Conservation (phyloP, 768 basidiomycete species). For the Tephrocybe rancida region DNA sequence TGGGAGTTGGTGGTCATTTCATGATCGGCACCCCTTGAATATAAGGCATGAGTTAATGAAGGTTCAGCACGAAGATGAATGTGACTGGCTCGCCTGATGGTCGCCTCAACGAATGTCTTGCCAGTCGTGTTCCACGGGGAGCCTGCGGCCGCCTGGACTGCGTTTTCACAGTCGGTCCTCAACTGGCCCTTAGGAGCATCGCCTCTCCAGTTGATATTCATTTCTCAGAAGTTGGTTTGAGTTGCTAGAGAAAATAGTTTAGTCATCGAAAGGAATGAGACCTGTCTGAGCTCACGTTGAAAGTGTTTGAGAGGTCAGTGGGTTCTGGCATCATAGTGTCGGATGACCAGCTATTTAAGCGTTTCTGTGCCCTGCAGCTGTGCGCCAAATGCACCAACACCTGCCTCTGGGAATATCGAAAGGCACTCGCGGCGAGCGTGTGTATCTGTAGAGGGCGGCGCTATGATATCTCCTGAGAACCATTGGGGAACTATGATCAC, state of each 20-base stretch:
- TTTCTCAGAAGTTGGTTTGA: background rate
- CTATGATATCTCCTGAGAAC: background rate
- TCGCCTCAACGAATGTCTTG: background rate
- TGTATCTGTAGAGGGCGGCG: background rate
- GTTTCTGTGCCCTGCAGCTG: too few species aligned
- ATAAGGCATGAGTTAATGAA: too few species aligned
- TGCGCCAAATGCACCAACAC: too few species aligned
- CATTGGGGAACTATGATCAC: background rate
- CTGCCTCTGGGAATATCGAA: too few species aligned
- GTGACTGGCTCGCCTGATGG: background rate
- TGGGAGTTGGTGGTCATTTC: background rate
- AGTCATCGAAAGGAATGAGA: too few species aligned
- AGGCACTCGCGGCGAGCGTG: too few species aligned
- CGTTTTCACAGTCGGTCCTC: background rate
- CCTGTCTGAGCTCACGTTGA: too few species aligned
- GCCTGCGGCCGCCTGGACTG: background rate
- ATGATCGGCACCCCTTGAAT: slow-evolving; percentile 4
- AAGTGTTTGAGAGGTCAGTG: too few species aligned
- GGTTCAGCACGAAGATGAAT: background rate
- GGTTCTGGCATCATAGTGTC: too few species aligned
- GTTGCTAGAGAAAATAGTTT: too few species aligned
- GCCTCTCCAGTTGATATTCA: slow-evolving; percentile 5
- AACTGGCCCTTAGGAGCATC: background rate
- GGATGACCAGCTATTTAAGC: too few species aligned
- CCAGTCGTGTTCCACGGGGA: background rate